Evolutionary conservation across 2,329 filamentous ascomycete genomes (phyloP).

Genomic region (Metarhizium anisopliae): DNA sequence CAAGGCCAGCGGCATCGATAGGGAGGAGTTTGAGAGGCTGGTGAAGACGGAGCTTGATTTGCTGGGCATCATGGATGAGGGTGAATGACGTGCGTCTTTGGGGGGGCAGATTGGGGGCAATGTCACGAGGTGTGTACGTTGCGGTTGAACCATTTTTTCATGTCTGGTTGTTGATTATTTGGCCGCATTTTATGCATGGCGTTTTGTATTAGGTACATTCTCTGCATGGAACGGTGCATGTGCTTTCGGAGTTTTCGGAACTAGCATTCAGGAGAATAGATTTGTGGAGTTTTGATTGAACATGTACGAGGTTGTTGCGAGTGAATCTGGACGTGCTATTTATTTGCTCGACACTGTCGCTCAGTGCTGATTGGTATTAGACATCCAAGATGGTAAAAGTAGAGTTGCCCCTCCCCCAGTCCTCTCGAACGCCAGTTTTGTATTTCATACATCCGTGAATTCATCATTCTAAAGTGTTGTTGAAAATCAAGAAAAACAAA

Average conservation of each 20-base stretch:
- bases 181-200: background rate
- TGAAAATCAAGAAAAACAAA: background rate
- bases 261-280: background rate
- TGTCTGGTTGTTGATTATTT: conserved; percentile 1
- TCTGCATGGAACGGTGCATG: conserved; percentile 10
- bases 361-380: background rate
- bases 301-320: background rate
- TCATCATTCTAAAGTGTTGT: background rate
- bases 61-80: conserved; percentile 59
- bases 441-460: background rate
- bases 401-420: background rate
- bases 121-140: background rate
- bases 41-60: conserved; percentile 64
- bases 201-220: background rate
- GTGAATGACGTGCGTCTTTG: conserved; percentile 15
- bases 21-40: conserved; percentile 65
- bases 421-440: background rate
- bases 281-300: background rate
- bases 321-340: background rate
- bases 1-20: conserved; percentile 60
- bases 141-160: background rate
- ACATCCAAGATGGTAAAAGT: no score
- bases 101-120: background rate
- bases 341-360: background rate
- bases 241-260: conserved; percentile 10